Conservation (phyloP, 306 rosid species). For the Castanea sativa region DNA sequence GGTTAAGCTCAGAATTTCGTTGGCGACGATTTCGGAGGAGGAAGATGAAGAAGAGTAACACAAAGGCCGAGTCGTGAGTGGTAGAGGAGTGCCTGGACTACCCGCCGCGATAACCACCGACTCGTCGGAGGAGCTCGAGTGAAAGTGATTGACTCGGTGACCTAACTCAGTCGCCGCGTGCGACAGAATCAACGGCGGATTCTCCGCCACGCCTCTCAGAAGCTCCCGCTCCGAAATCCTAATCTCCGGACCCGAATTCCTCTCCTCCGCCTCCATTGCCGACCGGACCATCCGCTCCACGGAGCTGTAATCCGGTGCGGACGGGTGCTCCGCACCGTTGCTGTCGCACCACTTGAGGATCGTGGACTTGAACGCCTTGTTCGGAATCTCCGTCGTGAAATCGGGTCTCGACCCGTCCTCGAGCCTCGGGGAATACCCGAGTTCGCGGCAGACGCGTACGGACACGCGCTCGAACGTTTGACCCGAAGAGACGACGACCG, state of each 20-base stretch:
- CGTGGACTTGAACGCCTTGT: conserved; percentile 55
- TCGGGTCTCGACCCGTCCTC: conserved; percentile 73
- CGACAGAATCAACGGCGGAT: conserved; percentile 56
- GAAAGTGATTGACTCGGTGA: conserved; percentile 50
- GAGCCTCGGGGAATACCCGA: conserved; percentile 45
- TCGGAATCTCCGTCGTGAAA: conserved; percentile 64
- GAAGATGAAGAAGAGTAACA: conserved; percentile 67
- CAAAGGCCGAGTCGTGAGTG: conserved; percentile 66
- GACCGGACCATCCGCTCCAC: conserved; percentile 36
- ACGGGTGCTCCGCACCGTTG: conserved; percentile 35
- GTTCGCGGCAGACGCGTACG: conserved; percentile 55
- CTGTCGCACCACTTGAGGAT: conserved; percentile 63
- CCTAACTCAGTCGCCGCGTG: conserved; percentile 88
- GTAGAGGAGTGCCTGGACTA: conserved; percentile 60
- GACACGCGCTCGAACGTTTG: conserved; percentile 83
- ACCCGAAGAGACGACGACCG: conserved; percentile 82
- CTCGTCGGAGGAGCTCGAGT: conserved; percentile 54
- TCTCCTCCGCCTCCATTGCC: conserved; percentile 25
- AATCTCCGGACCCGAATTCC: neutral
- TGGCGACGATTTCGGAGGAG: conserved; percentile 37
- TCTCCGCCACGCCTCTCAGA: conserved; percentile 58
- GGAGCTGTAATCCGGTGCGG: conserved; percentile 48
- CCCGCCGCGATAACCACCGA: conserved; percentile 34
- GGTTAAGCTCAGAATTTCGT: conserved; percentile 29
- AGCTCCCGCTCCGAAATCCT: conserved; percentile 77